These are phyloP conservation scores for Blumeriella jaapii DNA, from an alignment of 2,329 filamentous ascomycete genomes.

Conservation along the genomic window DNA sequence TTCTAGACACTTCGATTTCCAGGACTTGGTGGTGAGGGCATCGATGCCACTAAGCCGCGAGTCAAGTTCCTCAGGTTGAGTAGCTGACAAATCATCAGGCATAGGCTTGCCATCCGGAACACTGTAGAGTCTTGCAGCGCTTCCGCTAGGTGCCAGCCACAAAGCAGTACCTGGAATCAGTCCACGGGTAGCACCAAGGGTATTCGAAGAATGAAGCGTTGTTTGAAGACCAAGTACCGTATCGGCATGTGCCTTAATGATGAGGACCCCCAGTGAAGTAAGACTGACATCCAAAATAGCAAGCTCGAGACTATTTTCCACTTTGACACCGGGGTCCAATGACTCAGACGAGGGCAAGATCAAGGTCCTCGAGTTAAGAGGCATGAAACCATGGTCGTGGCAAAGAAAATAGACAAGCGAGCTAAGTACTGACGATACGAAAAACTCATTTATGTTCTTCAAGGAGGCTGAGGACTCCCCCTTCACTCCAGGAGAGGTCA, in stretches of 20 bases:
- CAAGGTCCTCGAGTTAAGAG: conserved; percentile 27
- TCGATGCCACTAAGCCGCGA: conserved; percentile 10
- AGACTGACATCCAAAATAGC: conserved; percentile 25
- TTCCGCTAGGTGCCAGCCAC: conserved; percentile 26
- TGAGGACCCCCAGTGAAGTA: conserved; percentile 25
- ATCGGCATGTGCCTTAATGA: conserved; percentile 25
- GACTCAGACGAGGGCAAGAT: conserved; percentile 14
- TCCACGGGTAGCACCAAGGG: conserved; percentile 2
- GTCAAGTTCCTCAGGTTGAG: conserved; percentile 14
- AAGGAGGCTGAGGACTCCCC: conserved; percentile 11
- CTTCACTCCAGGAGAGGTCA: conserved; percentile 19
- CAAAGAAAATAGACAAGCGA: conserved; percentile 26
- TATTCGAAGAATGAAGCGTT: conserved; percentile 7
- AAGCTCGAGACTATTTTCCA: conserved; percentile 17
- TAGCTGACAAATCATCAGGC: conserved; percentile 10
- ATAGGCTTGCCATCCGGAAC: conserved; percentile 16
- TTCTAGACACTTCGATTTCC: conserved; percentile 26
- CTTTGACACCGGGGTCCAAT: conserved; percentile 1
- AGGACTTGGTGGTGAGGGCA: conserved; percentile 19
- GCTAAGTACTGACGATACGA: conserved; percentile 27
- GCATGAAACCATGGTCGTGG: conserved; percentile 24
- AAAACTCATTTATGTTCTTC: conserved; percentile 25
- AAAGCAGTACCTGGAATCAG: conserved; percentile 18
- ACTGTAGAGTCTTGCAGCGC: conserved; percentile 23
- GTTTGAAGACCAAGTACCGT: conserved; percentile 19